Evolutionary conservation across 352 stramenopile species (phyloP), one percentile per base, ranked within the genome.

Genomic region (Globisporangium yorkense): DNA sequence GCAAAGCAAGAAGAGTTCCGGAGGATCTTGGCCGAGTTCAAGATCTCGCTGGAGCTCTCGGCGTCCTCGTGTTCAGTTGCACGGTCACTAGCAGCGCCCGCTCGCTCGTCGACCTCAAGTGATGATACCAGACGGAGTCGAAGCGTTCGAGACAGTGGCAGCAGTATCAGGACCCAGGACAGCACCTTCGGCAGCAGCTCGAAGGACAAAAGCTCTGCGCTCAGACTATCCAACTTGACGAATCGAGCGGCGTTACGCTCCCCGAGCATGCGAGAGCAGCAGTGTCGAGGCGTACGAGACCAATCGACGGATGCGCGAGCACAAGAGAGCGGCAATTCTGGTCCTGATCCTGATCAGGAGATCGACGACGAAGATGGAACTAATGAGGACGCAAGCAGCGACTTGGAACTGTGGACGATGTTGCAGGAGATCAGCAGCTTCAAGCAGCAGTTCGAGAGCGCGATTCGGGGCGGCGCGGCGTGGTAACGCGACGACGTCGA

Each of bases 1-100:
- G 27, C 47, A 15, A 74, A 77, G 46, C 71, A 75, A 21, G 46
- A 63, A 13, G 74, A 83, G 61, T 84, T 84, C 57, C 57, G 74
- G 0, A 56, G 60, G 5, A 74, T 76, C 7, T 56, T 87, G 21
- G 53, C 64, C 55, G 72, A 81, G 51, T 83, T 84, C 56, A 73
- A 73, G 46, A 63, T 62, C 48, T 87, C 67, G n/a, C 54, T 87
- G n/a, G 64, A 49, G 2, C 61, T 56, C 9, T 60, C 60, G 2
- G 41, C 61, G 27, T 27, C 27, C 6, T 64, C 55, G 20, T n/a
- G 18, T 21, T 60, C 33, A 13, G 54, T 29, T 27, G 24, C 24
- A 27, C 24, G 24, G 24, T 27, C 24, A 1, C 24, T 27, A 27
- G 24, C 24, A 27, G 24, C 24, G 24, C 1, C 24, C 10, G 13